Conservation (phyloP, 139 green algal species). For the Gonium pectorale region DNA sequence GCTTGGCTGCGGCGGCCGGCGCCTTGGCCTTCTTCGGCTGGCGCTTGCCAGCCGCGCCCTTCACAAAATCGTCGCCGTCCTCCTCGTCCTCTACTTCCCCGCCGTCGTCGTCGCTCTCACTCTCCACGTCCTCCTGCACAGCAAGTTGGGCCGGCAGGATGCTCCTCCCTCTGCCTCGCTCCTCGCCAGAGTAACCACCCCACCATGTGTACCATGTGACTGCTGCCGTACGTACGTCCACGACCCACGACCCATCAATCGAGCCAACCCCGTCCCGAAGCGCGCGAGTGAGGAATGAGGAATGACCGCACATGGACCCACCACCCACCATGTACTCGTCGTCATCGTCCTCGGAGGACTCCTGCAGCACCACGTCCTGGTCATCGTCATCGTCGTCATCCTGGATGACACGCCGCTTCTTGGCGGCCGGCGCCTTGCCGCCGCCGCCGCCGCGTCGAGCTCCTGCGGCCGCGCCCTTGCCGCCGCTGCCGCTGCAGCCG, state of each 20-base stretch:
- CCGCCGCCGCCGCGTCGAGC: neutral
- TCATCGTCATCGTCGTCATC: slow-evolving; percentile 19
- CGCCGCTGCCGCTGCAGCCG: neutral
- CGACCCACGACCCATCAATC: no score
- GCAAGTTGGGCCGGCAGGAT: no score
- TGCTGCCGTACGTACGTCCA: no score
- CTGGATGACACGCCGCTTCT: neutral
- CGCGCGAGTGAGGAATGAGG: no score
- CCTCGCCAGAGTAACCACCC: no score
- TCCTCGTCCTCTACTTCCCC: neutral
- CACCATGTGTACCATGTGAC: no score
- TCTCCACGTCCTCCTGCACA: slow-evolving; percentile 15
- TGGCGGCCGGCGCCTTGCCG: neutral
- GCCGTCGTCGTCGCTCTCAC: slow-evolving; percentile 4
- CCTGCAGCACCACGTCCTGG: neutral
- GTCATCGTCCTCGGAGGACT: slow-evolving; percentile 17
- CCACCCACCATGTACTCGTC: neutral
- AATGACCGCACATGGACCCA: no score
- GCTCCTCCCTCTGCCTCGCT: neutral
- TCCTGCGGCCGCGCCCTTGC: neutral
- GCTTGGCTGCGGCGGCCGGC: no score
- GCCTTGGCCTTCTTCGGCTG: neutral
- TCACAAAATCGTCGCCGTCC: neutral
- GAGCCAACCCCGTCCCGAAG: no score
- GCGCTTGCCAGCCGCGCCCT: neutral